phyloP scores from a whole-genome alignment of 2,329 filamentous ascomycete genomes.

The Colletotrichum trifolii region DNA sequence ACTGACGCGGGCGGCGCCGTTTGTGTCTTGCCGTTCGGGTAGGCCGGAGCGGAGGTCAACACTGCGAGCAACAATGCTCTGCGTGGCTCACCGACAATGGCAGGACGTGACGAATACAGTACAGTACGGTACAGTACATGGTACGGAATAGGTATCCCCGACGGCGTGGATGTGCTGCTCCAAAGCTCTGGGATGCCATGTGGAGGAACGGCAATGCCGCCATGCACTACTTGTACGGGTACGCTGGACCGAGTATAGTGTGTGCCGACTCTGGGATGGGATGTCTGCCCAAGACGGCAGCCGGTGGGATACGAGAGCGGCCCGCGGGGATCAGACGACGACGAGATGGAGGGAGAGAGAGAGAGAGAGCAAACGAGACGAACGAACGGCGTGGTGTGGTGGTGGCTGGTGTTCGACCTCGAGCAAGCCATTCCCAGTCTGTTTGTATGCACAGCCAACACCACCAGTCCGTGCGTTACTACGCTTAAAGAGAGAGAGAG shows the following conservation, averaged over 20 bases:
- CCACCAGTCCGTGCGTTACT: no score
- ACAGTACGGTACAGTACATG: no score
- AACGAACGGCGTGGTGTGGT: background rate
- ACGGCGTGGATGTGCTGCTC: background rate
- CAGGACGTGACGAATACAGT: no score
- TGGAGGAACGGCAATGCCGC: constrained; percentile 25
- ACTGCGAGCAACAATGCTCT: background rate
- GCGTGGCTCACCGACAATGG: background rate
- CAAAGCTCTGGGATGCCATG: constrained; percentile 1
- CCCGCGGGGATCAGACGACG: no score
- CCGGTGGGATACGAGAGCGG: no score
- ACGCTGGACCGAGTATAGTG: no score
- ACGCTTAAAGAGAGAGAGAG: no score
- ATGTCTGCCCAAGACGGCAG: no score
- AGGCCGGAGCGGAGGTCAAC: constrained; percentile 14
- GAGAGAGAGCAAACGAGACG: no score
- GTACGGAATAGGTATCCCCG: no score
- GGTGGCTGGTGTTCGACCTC: background rate
- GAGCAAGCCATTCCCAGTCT: background rate
- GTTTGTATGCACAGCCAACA: background rate
- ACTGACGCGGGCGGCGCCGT: background rate
- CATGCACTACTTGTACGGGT: background rate
- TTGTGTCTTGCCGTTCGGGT: constrained; percentile 3
- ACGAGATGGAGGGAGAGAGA: no score
- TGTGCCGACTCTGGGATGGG: no score